These are phyloP conservation scores for Phytophthora sp. DNA, from an alignment of 352 stramenopile genomes.

Conservation along the genomic window DNA sequence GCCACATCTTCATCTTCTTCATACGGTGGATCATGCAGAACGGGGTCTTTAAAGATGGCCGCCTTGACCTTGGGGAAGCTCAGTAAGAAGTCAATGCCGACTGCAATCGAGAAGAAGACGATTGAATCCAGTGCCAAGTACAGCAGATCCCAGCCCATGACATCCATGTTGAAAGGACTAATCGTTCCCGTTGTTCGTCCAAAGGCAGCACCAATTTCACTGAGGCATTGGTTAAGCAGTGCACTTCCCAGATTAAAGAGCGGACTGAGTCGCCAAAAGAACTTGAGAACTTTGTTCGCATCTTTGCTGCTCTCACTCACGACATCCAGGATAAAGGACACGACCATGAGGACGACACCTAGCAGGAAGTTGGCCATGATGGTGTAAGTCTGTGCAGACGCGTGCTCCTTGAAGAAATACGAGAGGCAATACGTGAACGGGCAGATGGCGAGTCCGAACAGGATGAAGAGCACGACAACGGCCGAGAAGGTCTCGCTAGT, in stretches of 20 bases:
- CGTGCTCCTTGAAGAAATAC: conserved; percentile 65
- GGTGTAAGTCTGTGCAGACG: conserved; percentile 64
- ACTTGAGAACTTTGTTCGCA: conserved; percentile 66
- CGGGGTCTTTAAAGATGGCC: conserved; percentile 30
- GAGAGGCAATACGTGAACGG: conserved; percentile 70
- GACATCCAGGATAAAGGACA: conserved; percentile 60
- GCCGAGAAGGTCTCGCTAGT: conserved; percentile 47
- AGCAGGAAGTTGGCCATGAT: conserved; percentile 73
- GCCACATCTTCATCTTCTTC: conserved; percentile 52
- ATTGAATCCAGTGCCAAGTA: conserved; percentile 43
- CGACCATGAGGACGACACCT: conserved; percentile 59
- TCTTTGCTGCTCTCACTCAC: conserved; percentile 45
- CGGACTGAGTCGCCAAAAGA: conserved; percentile 76
- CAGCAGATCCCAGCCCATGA: conserved; percentile 63
- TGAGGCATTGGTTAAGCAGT: conserved; percentile 43
- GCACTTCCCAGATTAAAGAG: conserved; percentile 53
- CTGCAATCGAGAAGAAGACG: conserved; percentile 34
- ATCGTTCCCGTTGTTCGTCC: conserved; percentile 35
- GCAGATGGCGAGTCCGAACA: conserved; percentile 63
- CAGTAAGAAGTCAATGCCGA: conserved; percentile 47
- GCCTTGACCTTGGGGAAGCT: conserved; percentile 39
- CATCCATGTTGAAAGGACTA: conserved; percentile 53
- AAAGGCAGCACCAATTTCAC: conserved; percentile 37
- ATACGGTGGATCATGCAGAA: conserved; percentile 19
- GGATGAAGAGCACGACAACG: conserved; percentile 59